A percentile compares a stretch with the other conserved stretches of the same genome.
These are phyloP conservation scores for Schizochytrium sp. DNA, from an alignment of 108 stramenopile species.

Conservation along the genomic window DNA sequence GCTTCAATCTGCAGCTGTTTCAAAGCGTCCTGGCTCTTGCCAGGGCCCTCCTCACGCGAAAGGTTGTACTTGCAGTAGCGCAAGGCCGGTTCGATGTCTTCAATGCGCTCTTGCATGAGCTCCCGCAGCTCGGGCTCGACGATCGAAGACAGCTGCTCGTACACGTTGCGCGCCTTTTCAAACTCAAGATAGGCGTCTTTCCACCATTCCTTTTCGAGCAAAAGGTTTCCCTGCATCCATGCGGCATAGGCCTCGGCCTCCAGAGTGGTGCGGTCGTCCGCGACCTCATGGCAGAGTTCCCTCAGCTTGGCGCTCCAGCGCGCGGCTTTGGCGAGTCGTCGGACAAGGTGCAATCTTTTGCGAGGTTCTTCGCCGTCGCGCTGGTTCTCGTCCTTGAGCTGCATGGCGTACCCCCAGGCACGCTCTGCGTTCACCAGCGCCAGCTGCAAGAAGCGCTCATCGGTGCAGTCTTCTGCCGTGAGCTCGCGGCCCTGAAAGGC, in stretches of 20 bases:
- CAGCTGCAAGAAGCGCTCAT: not conserved
- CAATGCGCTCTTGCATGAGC: not conserved
- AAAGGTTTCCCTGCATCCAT: not conserved
- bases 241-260: slow-evolving; percentile 19
- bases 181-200: not conserved
- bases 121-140: not conserved
- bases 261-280: not conserved
- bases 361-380: not conserved
- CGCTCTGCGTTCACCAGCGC: slow-evolving; percentile 19
- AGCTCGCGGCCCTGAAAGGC: not conserved
- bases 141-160: not conserved
- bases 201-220: slow-evolving; percentile 5
- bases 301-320: not conserved
- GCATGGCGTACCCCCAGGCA: slow-evolving; percentile 12
- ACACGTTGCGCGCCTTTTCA: not conserved
- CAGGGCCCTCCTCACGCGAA: not conserved
- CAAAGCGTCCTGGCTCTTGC: not conserved
- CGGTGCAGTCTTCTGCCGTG: not conserved
- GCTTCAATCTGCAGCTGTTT: not conserved
- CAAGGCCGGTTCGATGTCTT: not conserved
- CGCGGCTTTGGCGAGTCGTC: slow-evolving; percentile 4
- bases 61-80: slow-evolving; percentile 13
- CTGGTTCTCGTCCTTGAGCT: slow-evolving; percentile 18
- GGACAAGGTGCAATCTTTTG: not conserved
- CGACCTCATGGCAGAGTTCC: not conserved